Percentiles rank a stretch among this genome's conserved stretches.
Conservation (phyloP, 2,329 filamentous ascomycete genomes). For the Pseudocercospora fijiensis region DNA sequence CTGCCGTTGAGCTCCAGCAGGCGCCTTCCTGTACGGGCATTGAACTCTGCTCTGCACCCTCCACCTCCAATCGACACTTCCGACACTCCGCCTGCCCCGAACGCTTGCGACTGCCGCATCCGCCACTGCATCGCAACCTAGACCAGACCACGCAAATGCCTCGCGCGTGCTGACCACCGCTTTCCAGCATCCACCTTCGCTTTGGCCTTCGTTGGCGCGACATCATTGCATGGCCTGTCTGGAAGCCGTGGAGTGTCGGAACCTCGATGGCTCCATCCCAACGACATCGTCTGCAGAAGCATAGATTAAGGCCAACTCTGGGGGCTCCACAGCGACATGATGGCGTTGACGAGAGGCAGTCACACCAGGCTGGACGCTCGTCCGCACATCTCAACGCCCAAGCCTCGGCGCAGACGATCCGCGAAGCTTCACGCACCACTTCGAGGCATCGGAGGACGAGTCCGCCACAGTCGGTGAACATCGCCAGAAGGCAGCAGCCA, state of each 20-base stretch:
- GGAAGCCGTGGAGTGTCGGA: conserved; percentile 20
- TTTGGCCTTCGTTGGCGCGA: neutral
- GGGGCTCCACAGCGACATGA: conserved; percentile 25
- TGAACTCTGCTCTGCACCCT: neutral
- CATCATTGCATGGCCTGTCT: conserved; percentile 25
- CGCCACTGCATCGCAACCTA: neutral
- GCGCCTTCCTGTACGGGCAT: neutral
- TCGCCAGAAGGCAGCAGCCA: conserved; percentile 6
- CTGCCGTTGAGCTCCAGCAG: neutral
- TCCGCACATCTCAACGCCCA: conserved; percentile 36
- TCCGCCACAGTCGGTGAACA: conserved; percentile 8
- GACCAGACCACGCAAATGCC: conserved; percentile 15
- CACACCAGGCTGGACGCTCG: conserved; percentile 39
- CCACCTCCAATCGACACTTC: neutral
- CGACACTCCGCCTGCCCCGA: neutral
- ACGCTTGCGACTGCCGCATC: conserved; percentile 5
- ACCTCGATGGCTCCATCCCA: conserved; percentile 26
- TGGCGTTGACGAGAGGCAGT: conserved; percentile 27
- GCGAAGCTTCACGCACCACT: conserved; percentile 29
- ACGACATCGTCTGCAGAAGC: conserved; percentile 16
- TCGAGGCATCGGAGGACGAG: conserved; percentile 14
- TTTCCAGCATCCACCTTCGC: conserved; percentile 3
- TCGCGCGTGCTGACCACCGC: conserved; percentile 4
- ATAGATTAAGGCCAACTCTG: conserved; percentile 23
- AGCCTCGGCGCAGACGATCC: conserved; percentile 38